Conservation (phyloP, 495 filamentous ascomycete genomes). For the Clavariopsis aquatica region DNA sequence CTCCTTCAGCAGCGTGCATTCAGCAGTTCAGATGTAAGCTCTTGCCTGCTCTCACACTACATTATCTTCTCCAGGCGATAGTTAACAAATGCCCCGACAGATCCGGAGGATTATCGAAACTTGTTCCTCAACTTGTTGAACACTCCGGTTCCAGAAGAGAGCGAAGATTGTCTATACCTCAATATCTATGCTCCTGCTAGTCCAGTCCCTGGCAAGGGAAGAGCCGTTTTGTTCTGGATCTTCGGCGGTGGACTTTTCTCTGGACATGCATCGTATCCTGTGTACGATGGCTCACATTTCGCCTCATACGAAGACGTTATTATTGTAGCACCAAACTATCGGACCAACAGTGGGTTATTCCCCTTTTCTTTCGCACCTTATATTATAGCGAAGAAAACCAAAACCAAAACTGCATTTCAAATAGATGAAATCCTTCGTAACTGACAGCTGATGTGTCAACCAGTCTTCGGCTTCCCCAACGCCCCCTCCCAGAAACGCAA, state of each 20-base stretch:
- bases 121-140: background rate
- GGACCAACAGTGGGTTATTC: background rate
- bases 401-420: no score
- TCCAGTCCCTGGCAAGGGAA: background rate
- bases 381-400: no score
- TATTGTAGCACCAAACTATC: background rate
- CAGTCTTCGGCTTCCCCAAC: no score
- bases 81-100: no score
- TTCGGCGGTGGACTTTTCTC: background rate
- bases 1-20: background rate
- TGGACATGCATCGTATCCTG: background rate
- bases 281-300: background rate
- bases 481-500: no score
- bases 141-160: background rate
- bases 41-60: no score
- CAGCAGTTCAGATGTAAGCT: background rate
- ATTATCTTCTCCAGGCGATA: no score
- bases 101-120: background rate
- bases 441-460: no score
- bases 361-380: no score
- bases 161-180: background rate
- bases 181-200: background rate
- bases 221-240: background rate
- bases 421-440: no score
- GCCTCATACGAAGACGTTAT: background rate